A percentile compares a stretch with the other conserved stretches of the same genome.
These are phyloP conservation scores for Waltiozyma sp. DNA, from an alignment of 1,139 yeast genomes.

Conservation along the genomic window DNA sequence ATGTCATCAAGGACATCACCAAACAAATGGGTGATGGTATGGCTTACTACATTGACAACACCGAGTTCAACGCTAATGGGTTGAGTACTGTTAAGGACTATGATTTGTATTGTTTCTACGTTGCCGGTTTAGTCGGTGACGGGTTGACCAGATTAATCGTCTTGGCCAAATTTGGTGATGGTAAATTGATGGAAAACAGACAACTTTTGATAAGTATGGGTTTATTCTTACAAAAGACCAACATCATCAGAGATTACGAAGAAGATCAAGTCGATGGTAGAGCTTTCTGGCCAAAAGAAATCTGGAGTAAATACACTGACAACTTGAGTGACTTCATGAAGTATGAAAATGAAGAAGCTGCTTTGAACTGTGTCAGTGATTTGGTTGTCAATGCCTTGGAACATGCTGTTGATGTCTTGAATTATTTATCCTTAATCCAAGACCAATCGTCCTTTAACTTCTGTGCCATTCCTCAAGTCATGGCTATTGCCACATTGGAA, in stretches of 20 bases:
- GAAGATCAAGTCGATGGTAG: constrained; percentile 91
- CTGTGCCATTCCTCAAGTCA: constrained; percentile 96
- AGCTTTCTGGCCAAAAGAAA: constrained; percentile 92
- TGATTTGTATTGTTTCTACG: constrained; percentile 89
- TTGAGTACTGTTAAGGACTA: constrained; percentile 70
- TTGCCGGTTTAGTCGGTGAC: constrained; percentile 96
- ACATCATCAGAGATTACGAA: constrained; percentile 88
- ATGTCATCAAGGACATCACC: constrained; percentile 67
- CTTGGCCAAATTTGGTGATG: constrained; percentile 52
- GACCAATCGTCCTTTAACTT: constrained; percentile 83
- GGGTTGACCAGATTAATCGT: constrained; percentile 80
- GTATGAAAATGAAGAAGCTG: constrained; percentile 37
- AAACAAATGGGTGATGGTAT: constrained; percentile 90
- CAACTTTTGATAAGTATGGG: constrained; percentile 82
- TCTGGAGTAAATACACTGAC: constrained; percentile 76
- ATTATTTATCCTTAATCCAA: constrained; percentile 62
- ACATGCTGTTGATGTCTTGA: constrained; percentile 70
- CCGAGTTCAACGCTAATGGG: constrained; percentile 69
- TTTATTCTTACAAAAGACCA: constrained; percentile 84
- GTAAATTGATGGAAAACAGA: constrained; percentile 40
- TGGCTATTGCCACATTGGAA: constrained; percentile 94
- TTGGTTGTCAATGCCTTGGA: constrained; percentile 69
- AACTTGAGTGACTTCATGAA: constrained; percentile 48
- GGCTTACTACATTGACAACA: constrained; percentile 87
- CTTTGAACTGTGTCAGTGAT: constrained; percentile 69